These are phyloP conservation scores for Entophlyctis luteolus DNA, from an alignment of 192 early-diverging fungal genomes.

Conservation along the genomic window DNA sequence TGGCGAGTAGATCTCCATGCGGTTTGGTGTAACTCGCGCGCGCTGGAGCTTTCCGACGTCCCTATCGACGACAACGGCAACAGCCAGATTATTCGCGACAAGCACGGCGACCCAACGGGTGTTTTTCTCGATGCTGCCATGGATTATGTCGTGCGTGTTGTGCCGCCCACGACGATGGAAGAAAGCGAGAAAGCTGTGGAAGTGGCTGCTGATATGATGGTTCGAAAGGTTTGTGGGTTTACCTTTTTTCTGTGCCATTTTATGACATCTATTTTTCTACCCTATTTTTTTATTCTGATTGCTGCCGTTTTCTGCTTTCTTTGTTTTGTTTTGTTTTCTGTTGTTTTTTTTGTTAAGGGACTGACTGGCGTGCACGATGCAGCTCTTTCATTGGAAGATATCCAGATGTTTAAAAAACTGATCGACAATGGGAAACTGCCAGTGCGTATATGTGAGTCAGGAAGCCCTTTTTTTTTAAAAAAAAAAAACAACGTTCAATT, in stretches of 20 bases:
- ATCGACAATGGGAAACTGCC: conserved; percentile 29
- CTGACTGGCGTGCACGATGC: conserved; percentile 61
- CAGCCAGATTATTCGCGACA: conserved; percentile 28
- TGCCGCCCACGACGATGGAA: conserved; percentile 21
- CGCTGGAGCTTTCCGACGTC: conserved; percentile 9
- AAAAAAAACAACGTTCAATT: background rate
- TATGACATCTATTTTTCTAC: too few species aligned
- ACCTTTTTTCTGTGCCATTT: too few species aligned
- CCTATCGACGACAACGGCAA: conserved; percentile 7
- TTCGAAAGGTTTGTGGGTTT: too few species aligned
- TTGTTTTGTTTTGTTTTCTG: too few species aligned
- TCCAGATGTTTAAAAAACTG: conserved; percentile 38
- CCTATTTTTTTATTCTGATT: too few species aligned
- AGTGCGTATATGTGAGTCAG: conserved; percentile 29
- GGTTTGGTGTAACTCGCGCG: conserved; percentile 44
- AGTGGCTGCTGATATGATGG: conserved; percentile 30
- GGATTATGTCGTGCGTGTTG: conserved; percentile 28
- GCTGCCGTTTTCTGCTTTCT: too few species aligned
- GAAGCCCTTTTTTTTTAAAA: background rate
- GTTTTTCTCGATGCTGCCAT: conserved; percentile 58
- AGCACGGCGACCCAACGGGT: conserved; percentile 35
- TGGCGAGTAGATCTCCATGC: conserved; percentile 48
- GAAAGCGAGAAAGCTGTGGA: conserved; percentile 23
- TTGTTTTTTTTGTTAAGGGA: conserved; percentile 35
- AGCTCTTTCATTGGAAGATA: conserved; percentile 24